Evolutionary conservation across 2,329 filamentous ascomycete genomes (phyloP).

Genomic region (Sporothrix brunneoviolacea): DNA sequence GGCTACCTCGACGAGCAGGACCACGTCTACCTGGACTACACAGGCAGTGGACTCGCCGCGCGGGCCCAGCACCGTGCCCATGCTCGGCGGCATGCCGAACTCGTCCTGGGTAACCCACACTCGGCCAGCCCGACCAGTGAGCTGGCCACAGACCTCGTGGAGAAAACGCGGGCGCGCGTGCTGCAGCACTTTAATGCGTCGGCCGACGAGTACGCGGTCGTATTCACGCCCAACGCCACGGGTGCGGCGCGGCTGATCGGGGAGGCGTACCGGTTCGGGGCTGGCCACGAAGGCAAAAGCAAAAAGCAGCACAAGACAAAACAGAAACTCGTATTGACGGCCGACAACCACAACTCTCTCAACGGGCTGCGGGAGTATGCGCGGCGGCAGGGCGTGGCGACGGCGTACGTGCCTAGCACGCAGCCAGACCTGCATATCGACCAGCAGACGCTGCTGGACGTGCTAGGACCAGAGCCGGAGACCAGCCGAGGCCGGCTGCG

Average conservation of each 20-base stretch:
- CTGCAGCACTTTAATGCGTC: conserved; percentile 30
- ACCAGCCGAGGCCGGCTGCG: not conserved
- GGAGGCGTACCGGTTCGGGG: conserved; percentile 32
- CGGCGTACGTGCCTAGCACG: conserved; percentile 26
- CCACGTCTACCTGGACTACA: conserved; percentile 37
- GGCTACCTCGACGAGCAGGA: conserved; percentile 30
- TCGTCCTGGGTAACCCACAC: conserved; percentile 35
- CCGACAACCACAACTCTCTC: conserved; percentile 38
- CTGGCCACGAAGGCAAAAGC: not conserved
- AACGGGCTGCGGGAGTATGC: conserved; percentile 34
- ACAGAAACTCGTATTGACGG: conserved; percentile 28
- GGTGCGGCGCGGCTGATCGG: conserved; percentile 33
- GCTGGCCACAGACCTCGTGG: conserved; percentile 28
- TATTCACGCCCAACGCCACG: conserved; percentile 36
- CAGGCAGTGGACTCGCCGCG: conserved; percentile 31
- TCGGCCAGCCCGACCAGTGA: conserved; percentile 32
- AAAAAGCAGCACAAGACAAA: not conserved
- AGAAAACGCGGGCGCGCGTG: conserved; percentile 26
- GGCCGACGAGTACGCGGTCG: conserved; percentile 31
- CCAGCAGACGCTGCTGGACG: conserved; percentile 20
- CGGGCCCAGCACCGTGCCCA: conserved; percentile 28
- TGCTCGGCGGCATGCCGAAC: conserved; percentile 23
- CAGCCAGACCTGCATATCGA: conserved; percentile 26
- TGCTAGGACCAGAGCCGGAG: conserved; percentile 18
- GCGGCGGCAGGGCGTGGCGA: conserved; percentile 20